Base-by-base conservation (phyloP, 2,329 filamentous ascomycete genomes). In the Pseudodiploospora longispora region DNA sequence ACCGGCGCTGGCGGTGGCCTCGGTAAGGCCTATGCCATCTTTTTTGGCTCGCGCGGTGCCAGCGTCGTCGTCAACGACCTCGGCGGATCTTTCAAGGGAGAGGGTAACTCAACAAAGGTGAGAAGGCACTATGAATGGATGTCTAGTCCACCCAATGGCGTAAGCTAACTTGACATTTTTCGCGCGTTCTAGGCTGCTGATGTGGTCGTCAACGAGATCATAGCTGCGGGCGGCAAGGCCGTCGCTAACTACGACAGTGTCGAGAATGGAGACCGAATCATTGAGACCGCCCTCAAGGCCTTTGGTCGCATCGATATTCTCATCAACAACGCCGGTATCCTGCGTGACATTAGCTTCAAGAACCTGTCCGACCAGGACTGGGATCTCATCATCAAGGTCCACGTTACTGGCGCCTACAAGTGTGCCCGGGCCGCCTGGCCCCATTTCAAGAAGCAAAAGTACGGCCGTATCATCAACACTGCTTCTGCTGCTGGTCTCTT, bases 361-460 rank as follows among this genome's bases (percentile, higher is more conserved):
- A 97, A 97, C 71, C 94, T 97, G 80, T 93, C 85, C 66, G 93
- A 98, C 65, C 70, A 85, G 62, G 93, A 98, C 67, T 98, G 93
- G 93, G 91, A 98, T 63, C 71, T 96, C 55, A 86, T 96, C 63
- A 87, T 91, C 68, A 84, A 82, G 64, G 91, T 97, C 46, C 91
- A 98, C 68, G 82, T 96, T 58, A 85, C 82, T 62, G 93, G 93
- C 56, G 84, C 89, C 59, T 98, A 95, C 78, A 97, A 95, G 80
- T 95, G 87, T 66, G 78, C 93, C 49, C 83, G 82, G 66, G 93
- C 93, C 51, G 93, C 93, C 42, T 98, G 93, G 91, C 89, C 91
- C 48, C 76, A 97, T 69, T 97, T 98, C 78, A 80, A 91, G 61
- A 97, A 97, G 74, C 93, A 98, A 71, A 97, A 96, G 80, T 98